Evolutionary conservation across 2,329 filamentous ascomycete genomes (phyloP), one percentile per base, ranked within the genome.

Genomic region (Dothistroma septosporum): DNA sequence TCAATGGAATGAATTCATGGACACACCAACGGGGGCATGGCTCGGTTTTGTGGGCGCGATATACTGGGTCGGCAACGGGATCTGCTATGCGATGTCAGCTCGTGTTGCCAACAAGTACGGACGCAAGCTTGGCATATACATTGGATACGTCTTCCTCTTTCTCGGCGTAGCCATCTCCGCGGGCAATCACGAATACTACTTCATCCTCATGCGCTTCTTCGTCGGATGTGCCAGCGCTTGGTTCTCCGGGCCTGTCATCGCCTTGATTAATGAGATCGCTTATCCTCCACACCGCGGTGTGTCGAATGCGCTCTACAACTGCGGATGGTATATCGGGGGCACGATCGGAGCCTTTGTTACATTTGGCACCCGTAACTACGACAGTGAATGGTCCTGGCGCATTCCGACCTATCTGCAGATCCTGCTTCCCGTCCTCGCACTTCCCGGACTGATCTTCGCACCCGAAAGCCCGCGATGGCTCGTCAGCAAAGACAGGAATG

Each of bases 231-330:
- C 72, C 0, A 70, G 71, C 9, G 75, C 69, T 6, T 71, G 73
- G 56, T 72, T 74, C 22, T 68, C 68, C 10, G 73, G 70, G 2
- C 66, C 70, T 0, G 72, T 72, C 1, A 75, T 76, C 2, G 62
- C 77, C 1, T 66, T 80, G 11, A 74, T 81, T 64, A 78, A 75
- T 24, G 79, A 81, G 61, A 72, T 80, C 24, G 76, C 77, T 7
- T 77, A 80, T 48, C 77, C 77, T 0, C 70, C 69, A 0, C 75
- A 79, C 48, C 73, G 77, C 14, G 70, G 70, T 21, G 69, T 74
- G 2, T 59, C 71, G 6, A 77, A 67, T 41, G 69, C 72, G 0
- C 57, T 76, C 0, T 78, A 73, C 63, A 76, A 73, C 64, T 72
- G 68, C 24, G 71, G 72, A 1, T 76, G 70, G 67, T 76, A 76